Conservation (phyloP, 1,284 basidiomycete species). For the Pyrrhoderma noxium region DNA sequence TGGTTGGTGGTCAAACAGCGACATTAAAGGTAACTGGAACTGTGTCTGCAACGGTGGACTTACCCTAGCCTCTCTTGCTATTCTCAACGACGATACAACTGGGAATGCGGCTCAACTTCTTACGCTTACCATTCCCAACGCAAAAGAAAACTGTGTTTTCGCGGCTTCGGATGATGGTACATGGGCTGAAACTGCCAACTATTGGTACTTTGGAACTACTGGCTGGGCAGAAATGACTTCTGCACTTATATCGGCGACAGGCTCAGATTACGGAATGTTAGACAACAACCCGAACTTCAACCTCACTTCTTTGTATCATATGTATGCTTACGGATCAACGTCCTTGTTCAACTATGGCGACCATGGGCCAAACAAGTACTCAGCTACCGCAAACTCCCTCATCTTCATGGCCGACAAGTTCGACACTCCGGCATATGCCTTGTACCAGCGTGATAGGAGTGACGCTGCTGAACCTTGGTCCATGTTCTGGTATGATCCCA, state of each 20-base stretch:
- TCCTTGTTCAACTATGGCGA: conserved; percentile 92
- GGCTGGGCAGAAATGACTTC: conserved; percentile 90
- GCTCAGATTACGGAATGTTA: conserved; percentile 74
- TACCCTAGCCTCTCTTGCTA: conserved; percentile 84
- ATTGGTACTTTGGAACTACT: conserved; percentile 94
- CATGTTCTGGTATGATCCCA: conserved; percentile 97
- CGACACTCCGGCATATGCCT: conserved; percentile 64
- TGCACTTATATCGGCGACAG: conserved; percentile 79
- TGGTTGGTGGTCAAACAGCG: conserved; percentile 53
- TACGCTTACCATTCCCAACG: conserved; percentile 63
- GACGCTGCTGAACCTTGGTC: conserved; percentile 87
- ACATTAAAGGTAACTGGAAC: conserved; percentile 87
- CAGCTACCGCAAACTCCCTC: conserved; percentile 72
- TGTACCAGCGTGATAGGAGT: conserved; percentile 89
- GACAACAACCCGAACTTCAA: conserved; percentile 62
- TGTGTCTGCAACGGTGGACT: conserved; percentile 94
- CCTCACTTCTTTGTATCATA: conserved; percentile 83
- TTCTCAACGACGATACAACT: conserved; percentile 79
- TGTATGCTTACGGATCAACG: conserved; percentile 80
- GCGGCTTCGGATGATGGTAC: conserved; percentile 72
- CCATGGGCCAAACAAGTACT: conserved; percentile 93
- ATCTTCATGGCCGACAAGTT: conserved; percentile 66
- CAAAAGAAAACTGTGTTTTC: conserved; percentile 71
- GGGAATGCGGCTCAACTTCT: conserved; percentile 68
- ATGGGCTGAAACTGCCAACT: conserved; percentile 94